Evolutionary conservation across 768 basidiomycete species (phyloP).

Genomic region (Crassisporium funariophilum): DNA sequence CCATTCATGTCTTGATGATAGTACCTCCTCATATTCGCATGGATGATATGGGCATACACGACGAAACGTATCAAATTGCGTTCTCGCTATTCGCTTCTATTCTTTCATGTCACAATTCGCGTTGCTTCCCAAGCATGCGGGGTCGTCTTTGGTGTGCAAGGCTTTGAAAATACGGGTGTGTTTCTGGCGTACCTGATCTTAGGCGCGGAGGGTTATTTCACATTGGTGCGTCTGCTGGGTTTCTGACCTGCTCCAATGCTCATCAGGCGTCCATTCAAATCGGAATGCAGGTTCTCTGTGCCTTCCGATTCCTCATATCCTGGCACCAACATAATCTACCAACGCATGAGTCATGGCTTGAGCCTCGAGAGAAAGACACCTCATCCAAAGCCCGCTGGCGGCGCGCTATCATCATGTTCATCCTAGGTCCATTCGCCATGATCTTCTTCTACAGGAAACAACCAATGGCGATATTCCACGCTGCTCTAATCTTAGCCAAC

Average conservation of each 20-base stretch:
- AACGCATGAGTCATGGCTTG: conserved; percentile 34
- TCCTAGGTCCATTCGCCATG: conserved; percentile 28
- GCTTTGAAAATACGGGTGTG: conserved; percentile 26
- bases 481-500: conserved; percentile 33
- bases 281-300: conserved; percentile 32
- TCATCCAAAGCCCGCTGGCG: conserved; percentile 9
- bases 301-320: conserved; percentile 36
- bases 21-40: conserved; percentile 31
- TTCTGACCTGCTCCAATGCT: not conserved
- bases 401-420: conserved; percentile 11
- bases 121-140: conserved; percentile 38
- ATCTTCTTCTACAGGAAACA: conserved; percentile 20
- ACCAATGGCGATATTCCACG: conserved; percentile 34
- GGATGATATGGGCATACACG: conserved; percentile 30
- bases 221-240: conserved; percentile 3
- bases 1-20: too few species aligned
- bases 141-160: conserved; percentile 35
- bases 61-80: conserved; percentile 29
- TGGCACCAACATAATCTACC: conserved; percentile 38
- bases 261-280: too few species aligned
- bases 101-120: conserved; percentile 35
- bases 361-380: conserved; percentile 25
- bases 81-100: conserved; percentile 34
- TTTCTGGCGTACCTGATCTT: conserved; percentile 35
- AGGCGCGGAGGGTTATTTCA: conserved; percentile 13